phyloP scores from a whole-genome alignment of 2,329 filamentous ascomycete species.

The Coniochaeta sp. region DNA sequence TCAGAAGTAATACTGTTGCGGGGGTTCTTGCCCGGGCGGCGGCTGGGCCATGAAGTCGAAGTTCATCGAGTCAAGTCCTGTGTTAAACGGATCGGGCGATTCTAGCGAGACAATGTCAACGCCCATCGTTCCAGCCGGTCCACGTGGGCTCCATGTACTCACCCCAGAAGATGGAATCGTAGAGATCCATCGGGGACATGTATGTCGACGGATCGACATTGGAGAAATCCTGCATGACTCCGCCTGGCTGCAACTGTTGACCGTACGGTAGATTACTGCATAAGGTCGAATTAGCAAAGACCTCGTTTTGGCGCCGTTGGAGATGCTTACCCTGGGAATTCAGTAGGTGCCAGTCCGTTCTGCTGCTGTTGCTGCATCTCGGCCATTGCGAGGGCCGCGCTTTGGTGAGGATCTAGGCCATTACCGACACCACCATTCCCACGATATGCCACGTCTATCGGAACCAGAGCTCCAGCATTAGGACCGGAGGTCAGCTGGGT shows the following conservation, averaged over 20 bases:
- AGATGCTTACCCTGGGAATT: slow-evolving; percentile 32
- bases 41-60: slow-evolving; percentile 55
- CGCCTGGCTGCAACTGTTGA: neutral
- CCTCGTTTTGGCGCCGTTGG: neutral
- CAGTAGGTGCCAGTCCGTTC: slow-evolving; percentile 34
- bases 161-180: slow-evolving; percentile 64
- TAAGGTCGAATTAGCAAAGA: neutral
- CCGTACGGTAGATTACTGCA: neutral
- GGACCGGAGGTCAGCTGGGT: slow-evolving; percentile 11
- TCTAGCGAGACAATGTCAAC: slow-evolving; percentile 28
- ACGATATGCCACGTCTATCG: slow-evolving; percentile 10
- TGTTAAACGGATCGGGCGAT: slow-evolving; percentile 53
- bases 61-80: slow-evolving; percentile 47
- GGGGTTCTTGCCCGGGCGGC: slow-evolving; percentile 48
- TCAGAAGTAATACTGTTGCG: slow-evolving; percentile 50
- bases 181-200: slow-evolving; percentile 61
- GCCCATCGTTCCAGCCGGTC: neutral
- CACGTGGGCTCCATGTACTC: slow-evolving; percentile 16
- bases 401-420: slow-evolving; percentile 46
- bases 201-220: slow-evolving; percentile 48
- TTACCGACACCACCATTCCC: slow-evolving; percentile 7
- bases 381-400: slow-evolving; percentile 58
- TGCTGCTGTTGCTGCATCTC: slow-evolving; percentile 53
- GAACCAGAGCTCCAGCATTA: slow-evolving; percentile 7
- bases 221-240: slow-evolving; percentile 35